A percentile compares a stretch with the other conserved stretches of the same genome.
phyloP scores from a whole-genome alignment of 164 flowering plant species.

The Pachysandra terminalis region DNA sequence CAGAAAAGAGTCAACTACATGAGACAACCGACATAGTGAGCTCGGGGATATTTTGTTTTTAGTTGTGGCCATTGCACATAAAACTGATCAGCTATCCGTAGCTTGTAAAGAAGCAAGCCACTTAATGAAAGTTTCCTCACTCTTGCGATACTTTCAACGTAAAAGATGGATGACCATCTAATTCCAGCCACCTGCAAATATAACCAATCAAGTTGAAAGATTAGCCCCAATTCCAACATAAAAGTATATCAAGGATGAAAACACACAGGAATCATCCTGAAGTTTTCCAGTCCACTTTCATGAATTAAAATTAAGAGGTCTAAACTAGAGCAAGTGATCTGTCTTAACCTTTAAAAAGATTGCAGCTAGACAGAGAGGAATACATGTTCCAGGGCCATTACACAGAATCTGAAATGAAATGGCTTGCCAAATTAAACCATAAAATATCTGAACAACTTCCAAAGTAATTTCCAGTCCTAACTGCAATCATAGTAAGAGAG shows the following conservation, averaged over 20 bases:
- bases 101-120: constrained; percentile 82
- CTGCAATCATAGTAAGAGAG: not conserved
- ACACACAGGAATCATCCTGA: not conserved
- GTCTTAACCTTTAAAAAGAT: constrained; percentile 72
- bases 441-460: not conserved
- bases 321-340: not conserved
- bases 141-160: constrained; percentile 93
- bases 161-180: constrained; percentile 74
- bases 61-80: constrained; percentile 97
- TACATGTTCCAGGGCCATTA: constrained; percentile 96
- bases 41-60: constrained; percentile 65
- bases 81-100: constrained; percentile 72
- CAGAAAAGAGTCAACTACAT: constrained; percentile 29
- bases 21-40: constrained; percentile 75
- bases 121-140: constrained; percentile 84
- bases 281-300: not conserved
- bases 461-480: not conserved
- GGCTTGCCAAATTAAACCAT: not conserved
- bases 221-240: not conserved
- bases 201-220: not conserved
- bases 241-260: not conserved
- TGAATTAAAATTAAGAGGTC: not conserved
- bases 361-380: constrained; percentile 77
- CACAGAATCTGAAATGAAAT: constrained; percentile 61
- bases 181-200: constrained; percentile 68